Percentiles rank a stretch among this genome's conserved stretches.
Conservation (phyloP, 441 rosid species). For the Aleurites moluccanus region DNA sequence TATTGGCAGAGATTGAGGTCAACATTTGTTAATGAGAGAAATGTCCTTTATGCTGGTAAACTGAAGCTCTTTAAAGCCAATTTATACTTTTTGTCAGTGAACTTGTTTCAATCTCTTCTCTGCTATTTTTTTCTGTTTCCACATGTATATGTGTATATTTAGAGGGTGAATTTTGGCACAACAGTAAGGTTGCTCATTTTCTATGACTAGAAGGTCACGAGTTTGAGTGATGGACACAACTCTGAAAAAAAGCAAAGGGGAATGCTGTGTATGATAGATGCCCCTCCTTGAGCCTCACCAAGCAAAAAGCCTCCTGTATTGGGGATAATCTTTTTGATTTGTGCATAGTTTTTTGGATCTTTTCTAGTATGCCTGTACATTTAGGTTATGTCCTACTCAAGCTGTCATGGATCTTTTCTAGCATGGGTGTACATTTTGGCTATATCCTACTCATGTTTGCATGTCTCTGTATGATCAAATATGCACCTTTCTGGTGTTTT, state of each 20-base stretch:
- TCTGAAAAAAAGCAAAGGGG: background rate
- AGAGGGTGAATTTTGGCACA: background rate
- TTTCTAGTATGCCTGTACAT: background rate
- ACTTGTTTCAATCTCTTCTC: conserved; percentile 8
- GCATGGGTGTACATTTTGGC: background rate
- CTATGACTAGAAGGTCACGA: background rate
- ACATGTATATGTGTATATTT: background rate
- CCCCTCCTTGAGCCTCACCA: background rate
- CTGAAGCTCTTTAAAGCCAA: conserved; percentile 22
- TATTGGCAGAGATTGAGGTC: conserved; percentile 60
- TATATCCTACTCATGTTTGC: background rate
- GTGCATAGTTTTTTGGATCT: background rate
- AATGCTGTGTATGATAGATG: background rate
- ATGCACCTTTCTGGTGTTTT: background rate
- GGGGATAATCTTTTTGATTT: background rate
- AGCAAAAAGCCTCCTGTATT: background rate
- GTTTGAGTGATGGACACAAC: background rate
- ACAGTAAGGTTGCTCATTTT: background rate
- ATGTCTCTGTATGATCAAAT: no score
- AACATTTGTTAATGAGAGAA: conserved; percentile 38
- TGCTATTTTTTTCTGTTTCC: background rate
- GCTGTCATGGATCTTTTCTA: background rate
- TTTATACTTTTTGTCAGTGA: conserved; percentile 15
- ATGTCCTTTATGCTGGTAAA: conserved; percentile 51
- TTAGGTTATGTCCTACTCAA: no score